Base-by-base conservation (phyloP, 768 basidiomycete species). In the Tephrocybe sp. region DNA sequence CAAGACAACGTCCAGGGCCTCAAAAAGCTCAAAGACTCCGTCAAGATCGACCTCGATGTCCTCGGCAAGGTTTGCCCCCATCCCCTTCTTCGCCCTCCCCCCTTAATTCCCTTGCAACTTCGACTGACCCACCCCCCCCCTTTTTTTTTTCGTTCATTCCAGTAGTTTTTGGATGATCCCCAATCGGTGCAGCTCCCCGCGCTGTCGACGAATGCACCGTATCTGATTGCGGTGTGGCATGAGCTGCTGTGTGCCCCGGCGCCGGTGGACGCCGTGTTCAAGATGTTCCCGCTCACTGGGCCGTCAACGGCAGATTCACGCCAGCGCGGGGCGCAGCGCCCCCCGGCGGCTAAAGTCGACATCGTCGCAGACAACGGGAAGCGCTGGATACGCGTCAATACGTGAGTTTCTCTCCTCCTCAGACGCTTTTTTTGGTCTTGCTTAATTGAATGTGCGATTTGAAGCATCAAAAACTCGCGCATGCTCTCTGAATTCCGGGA, bases 311-410 rank as follows among this genome's bases (percentile, higher is more conserved):
- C 26, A 7, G 59, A 55, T 20, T 38, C 40, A 21, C 56, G 56
- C 55, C 64, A 61, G 54, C 58, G 57, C 20, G 58, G 52, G 45
- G 49, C 56, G 37, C 53, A 61, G 55, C 62, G 63, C 43, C 55
- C 65, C 20, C 65, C 68, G 0, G 73, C 74, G 5, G 77, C 84
- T 36, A 93, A 94, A 59, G 85, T 95, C 0, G 93, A 95, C 60
- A 75, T 94, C 12, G 83, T 93, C 12, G 85, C 85, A 1, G 82
- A 88, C 18, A 79, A 83, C 37, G 92, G 93, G 1, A 71, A 77
- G 20, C 70, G 73, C 3, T 96, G 93, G 93, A 84, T 91, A 34
- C 79, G 91, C 58, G 80, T 94, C 30, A 94, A 93, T 68, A 93
- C 92, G 92, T 92, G 62, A 63, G 86, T 81, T 25, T 42, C 25